Percentiles rank a stretch among this genome's conserved stretches.
phyloP scores from a whole-genome alignment of 148 eudicot species.

The Bassia scoparia region DNA sequence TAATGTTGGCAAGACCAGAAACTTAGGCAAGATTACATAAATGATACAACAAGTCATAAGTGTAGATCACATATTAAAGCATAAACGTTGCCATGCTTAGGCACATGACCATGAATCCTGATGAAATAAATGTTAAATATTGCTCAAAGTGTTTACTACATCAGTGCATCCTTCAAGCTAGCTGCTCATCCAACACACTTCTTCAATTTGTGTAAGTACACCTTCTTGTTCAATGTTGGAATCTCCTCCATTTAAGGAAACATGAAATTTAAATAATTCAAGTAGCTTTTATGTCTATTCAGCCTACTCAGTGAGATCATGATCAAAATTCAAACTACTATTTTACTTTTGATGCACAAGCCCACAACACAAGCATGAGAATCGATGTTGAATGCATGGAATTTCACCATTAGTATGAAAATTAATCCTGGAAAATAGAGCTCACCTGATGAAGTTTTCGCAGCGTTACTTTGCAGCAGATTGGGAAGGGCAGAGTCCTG shows the following conservation, averaged over 20 bases:
- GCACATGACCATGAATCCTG: background rate
- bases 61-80: background rate
- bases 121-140: background rate
- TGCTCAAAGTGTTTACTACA: background rate
- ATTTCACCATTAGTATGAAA: background rate
- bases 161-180: background rate
- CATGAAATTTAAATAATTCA: background rate
- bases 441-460: conserved; percentile 35
- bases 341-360: background rate
- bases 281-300: background rate
- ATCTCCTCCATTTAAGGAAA: background rate
- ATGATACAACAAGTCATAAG: too few species aligned
- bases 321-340: background rate
- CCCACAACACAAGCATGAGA: background rate
- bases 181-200: background rate
- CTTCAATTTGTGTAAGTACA: background rate
- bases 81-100: background rate
- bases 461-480: conserved; percentile 23
- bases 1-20: background rate
- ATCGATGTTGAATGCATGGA: background rate
- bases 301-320: background rate
- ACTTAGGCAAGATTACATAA: background rate
- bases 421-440: background rate
- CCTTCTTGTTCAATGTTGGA: background rate
- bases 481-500: conserved; percentile 30